Conservation (phyloP, 2,329 filamentous ascomycete species). For the Penicillium fuscoglaucum region DNA sequence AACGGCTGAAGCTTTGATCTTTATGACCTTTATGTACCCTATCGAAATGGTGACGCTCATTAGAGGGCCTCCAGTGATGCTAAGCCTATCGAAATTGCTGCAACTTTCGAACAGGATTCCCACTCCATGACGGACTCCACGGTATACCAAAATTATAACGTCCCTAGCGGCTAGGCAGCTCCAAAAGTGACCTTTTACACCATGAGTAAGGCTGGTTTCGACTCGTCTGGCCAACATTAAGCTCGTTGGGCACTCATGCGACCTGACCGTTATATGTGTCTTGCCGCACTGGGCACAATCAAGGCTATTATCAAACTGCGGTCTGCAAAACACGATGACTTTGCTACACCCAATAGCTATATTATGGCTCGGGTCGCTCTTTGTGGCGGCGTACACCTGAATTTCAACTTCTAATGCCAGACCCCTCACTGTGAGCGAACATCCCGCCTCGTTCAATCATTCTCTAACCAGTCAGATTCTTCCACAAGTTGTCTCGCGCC, state of each 20-base stretch:
- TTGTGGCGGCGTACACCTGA: neutral
- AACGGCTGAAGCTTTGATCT: neutral
- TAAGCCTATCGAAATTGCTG: neutral
- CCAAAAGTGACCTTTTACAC: constrained; percentile 14
- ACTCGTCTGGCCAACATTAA: neutral
- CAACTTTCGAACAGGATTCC: neutral
- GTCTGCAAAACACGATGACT: neutral
- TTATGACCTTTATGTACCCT: neutral
- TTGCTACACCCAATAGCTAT: neutral
- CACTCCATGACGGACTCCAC: neutral
- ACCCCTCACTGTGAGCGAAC: neutral
- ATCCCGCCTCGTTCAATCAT: neutral
- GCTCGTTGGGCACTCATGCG: neutral
- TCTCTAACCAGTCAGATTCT: constrained; percentile 7
- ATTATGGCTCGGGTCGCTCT: neutral
- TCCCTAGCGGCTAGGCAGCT: neutral
- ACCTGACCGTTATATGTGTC: constrained; percentile 30
- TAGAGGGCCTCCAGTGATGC: neutral
- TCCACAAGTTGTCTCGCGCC: constrained; percentile 50
- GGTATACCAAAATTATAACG: neutral
- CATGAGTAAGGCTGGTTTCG: constrained; percentile 24
- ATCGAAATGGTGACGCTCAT: neutral
- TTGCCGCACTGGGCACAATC: constrained; percentile 1
- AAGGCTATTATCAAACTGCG: neutral
- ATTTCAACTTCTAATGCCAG: neutral